Base-by-base conservation (phyloP, 148 eudicot genomes). In the Heliosperma pusillum region DNA sequence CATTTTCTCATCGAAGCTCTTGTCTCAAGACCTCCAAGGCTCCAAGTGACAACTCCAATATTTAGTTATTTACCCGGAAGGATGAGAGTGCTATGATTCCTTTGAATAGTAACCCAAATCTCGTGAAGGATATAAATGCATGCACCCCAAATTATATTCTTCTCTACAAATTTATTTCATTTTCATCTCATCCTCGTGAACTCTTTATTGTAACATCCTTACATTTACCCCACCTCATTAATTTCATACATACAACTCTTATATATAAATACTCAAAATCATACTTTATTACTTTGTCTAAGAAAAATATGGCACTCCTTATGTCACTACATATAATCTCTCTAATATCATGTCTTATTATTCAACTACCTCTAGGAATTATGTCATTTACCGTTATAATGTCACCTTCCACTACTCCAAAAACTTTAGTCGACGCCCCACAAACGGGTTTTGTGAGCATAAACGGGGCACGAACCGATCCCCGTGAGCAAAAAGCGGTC, bases 401-500 rank as follows among this genome's bases (percentile, higher is more conserved):
- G 82, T 77, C 99, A 0, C 91, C 90, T 27, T 94, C 97, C 1
- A 87, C 90, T 2, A 76, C 80, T 13, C 86, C 94, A 7, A 78
- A 88, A 1, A 85, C 89, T 69, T 84, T 90, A 25, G 86, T 88
- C 2, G 93, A 95, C 16, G 90, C 89, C 30, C 97, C 97, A 0
- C 97, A 91, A 80, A 72, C 85, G 3, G 89, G 87, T 10, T 80
- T 83, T 25, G 55, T 79, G 78, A 82, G 77, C 55, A 83, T 71
- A 27, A 84, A 81, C n/a, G 87, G 88, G n/a, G 93, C 93, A 6
- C 70, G 82, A 2, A 95, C 99, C 0, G 90, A 95, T 29, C 17
- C 81, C 27, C 77, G 59, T 1, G 99, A 95, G 72, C 97, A 95
- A 72, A 81, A 89, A 27, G 97, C 99, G 0, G 96, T 95, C 19